Base-by-base conservation (phyloP, 176 grass and related monocot species). In the Phoenix roebelenii region DNA sequence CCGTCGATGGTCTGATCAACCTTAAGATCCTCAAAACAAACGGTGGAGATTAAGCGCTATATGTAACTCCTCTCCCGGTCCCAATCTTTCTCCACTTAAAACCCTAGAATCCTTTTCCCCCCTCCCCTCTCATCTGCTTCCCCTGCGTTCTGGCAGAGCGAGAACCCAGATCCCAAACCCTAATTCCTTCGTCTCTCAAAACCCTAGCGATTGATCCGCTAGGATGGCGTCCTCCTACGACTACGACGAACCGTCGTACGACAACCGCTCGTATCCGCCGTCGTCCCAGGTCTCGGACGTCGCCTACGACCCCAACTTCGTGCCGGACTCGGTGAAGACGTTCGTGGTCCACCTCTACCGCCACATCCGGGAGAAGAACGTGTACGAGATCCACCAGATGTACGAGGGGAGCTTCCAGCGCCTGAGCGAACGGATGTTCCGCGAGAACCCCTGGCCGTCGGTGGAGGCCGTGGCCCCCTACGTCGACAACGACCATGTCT, bases 351-450 rank as follows among this genome's bases (percentile, higher is more conserved):
- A 97, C 78, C 79, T 97, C 18, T 97, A 97, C 84, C 88, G 93
- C 69, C 87, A 92, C 73, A 89, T 98, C 66, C 79, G 93, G 18
- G 93, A 98, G 66, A 98, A 98, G 79, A 98, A 98, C 84, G 87
- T 98, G 20, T 98, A 79, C 84, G 93, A 97, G 87, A 97, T 97
- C 75, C 78, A 97, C 70, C 87, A 97, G 87, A 97, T 97, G 93
- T 97, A 92, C 81, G 87, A 98, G 69, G 87, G 81, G 19, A 89
- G 93, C 18, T 98, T 98, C 82, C 73, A 89, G 75, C 93, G 87
- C 50, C 87, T 97, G 54, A 88, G 80, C 63, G 93, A 97, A 24
- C 87, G 93, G 22, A 89, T 88, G 81, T 97, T 97, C 71, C 93
- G 87, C 57, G 93, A 97, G 51, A 67, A 64, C 24, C 87, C 87